Evolutionary conservation across 1,139 yeast genomes (phyloP), one percentile per base, ranked within the genome.

Genomic region (Magnusiomyces paraingens): DNA sequence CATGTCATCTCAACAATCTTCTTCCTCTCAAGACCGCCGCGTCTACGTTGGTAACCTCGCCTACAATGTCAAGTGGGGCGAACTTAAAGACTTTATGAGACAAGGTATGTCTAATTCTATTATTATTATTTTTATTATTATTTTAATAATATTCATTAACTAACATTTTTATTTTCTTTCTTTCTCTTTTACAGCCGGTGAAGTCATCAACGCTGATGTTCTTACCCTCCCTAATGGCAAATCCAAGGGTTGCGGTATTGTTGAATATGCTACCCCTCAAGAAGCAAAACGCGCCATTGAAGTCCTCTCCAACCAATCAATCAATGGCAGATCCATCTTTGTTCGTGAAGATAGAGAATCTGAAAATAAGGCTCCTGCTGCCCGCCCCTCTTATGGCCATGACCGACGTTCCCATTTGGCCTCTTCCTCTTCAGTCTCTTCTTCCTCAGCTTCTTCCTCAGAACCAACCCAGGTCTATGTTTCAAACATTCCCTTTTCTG

Each of bases 221-320:
- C 86, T 91, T 55, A 83, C 85, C n/a, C 78, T 80, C 55, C 80
- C 85, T 61, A 95, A 95, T 54, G 87, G 88, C 64, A 85, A 91
- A 55, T 72, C 69, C 76, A 94, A 73, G 91, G 99, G 72, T n/a
- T 69, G 73, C 54, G 74, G 76, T 51, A 88, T 96, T 18, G 97
- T 93, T 43, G 98, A 93, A 69, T 93, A 86, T 65, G 75, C 82
- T 14, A 75, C 76, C 52, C 75, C 78, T 55, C 84, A 80, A 21
- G 88, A 83, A 56, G 98, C 91, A 2, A 79, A 77, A 54, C 77
- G 74, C 41, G 98, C 98, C 22, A 89, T 93, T 61, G 73, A 75
- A 53, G 77, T 81, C 61, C 84, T 79, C 64, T 86, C 88, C 70
- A 86, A 86, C 65, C 76, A 80, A 38, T 78, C 75, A 51, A 80